Base-by-base conservation (phyloP, 1,284 basidiomycete species). In the Trametes sp. region DNA sequence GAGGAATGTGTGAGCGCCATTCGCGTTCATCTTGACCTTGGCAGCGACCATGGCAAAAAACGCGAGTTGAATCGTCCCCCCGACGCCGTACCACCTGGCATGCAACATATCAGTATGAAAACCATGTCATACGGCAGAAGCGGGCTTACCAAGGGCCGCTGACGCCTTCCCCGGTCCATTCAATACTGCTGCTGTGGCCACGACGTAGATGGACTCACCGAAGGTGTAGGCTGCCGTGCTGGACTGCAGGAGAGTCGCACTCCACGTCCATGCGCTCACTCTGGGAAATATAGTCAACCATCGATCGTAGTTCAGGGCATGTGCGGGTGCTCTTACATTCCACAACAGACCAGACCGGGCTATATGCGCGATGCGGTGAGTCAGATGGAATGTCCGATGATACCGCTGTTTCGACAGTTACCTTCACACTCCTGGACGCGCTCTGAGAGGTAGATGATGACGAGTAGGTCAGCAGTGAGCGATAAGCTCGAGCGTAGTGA, bases 31-130 rank as follows among this genome's bases (percentile, higher is more conserved):
- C 72, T 92, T 92, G 42, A 91, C 80, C 76, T 89, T 93, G 29
- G 86, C 87, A 0, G 89, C 88, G n/a, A 90, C 76, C 82, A 89
- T 77, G 36, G 86, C 87, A 70, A 93, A 93, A 23, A 93, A 80
- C 8, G 92, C 78, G 52, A 94, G 84, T 72, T 93, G 89, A 9
- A 92, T 84, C 0, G 87, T 88, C 31, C 86, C 88, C 11, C 88
- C 87, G 33, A 86, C 85, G 26, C 73, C 83, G 63, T 81, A 84
- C 82, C 78, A 84, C 80, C 82, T 82, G 57, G 4, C 5, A 6
- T 26, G 13, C 14, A 2, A 14, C 28, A 19, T 13, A 16, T 35
- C 1, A 35, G 38, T 26, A 14, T 19, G 16, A 5, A 11, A 9
- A 1, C 9, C 4, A 23, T 4, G 1, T 16, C 14, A 5, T 5